Conservation (phyloP, 1,139 yeast species). For the Pichia sp. region DNA sequence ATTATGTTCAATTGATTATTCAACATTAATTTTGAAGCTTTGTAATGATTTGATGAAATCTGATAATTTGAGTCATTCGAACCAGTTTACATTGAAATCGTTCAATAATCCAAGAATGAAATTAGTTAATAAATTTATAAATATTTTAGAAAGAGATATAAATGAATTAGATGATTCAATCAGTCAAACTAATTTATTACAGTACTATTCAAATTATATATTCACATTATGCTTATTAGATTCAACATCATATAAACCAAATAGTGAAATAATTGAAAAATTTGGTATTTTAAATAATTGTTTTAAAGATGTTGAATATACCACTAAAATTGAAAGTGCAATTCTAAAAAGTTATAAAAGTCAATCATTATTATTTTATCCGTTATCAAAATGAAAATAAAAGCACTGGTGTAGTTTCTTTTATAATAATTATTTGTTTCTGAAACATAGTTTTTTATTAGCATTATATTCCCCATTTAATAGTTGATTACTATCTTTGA, state of each 20-base stretch:
- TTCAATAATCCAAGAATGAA: constrained; percentile 16
- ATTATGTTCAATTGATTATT: constrained; percentile 19
- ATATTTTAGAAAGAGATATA: background rate
- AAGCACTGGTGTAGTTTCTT: background rate
- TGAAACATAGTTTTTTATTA: background rate
- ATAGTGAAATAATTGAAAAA: constrained; percentile 1
- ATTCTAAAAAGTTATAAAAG: constrained; percentile 20
- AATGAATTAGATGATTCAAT: background rate
- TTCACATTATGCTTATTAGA: constrained; percentile 16
- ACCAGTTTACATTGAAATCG: constrained; percentile 19
- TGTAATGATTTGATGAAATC: constrained; percentile 15
- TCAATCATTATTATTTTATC: constrained; percentile 22
- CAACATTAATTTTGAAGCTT: constrained; percentile 16
- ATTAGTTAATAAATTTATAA: constrained; percentile 17
- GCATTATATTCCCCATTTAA: background rate
- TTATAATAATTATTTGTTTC: background rate
- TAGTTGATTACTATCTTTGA: background rate
- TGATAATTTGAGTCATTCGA: constrained; percentile 20
- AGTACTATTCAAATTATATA: constrained; percentile 23
- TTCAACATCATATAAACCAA: background rate
- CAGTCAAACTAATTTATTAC: constrained; percentile 5
- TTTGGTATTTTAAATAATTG: constrained; percentile 7
- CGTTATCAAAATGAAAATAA: constrained; percentile 3
- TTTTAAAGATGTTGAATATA: constrained; percentile 13
- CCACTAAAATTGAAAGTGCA: constrained; percentile 7